Evolutionary conservation across 1,139 yeast species (phyloP), one percentile per base, ranked within the genome.

Genomic region (Lodderomyces orthopsilosis): DNA sequence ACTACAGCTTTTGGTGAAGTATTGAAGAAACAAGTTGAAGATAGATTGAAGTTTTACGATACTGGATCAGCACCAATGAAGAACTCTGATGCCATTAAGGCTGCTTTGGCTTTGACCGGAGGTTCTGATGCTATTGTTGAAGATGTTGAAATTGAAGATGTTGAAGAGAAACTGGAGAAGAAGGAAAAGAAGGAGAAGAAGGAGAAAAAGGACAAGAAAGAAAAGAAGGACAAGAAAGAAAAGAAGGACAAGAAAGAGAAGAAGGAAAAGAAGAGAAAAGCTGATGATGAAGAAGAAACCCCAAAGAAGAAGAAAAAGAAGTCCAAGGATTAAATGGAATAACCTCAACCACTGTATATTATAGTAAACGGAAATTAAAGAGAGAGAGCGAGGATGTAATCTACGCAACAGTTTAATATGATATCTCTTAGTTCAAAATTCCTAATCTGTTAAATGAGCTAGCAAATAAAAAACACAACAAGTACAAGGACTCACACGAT

Each of bases 61-160:
- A 85, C 96, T 47, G 98, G 98, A 63, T 85, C 87, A 59, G 83
- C 98, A 45, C 96, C 98, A 61, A 87, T 91, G 83, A 93, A 93
- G 79, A 93, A 93, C 66, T 71, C 93, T 37, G 95, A 89, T 56
- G 98, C 98, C 53, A 87, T 93, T 72, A 80, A 85, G 63, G 88
- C 85, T 68, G 97, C 97, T 50, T 78, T 90, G 70, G 83, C 85
- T 48, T 76, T 86, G 61, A 70, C 70, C 49, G 37, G 41, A 13
- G 21, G 45, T 28, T 57, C 48, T 27, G 54, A 44, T 33, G 59
- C 47, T 37, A 60, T 63, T 66, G 57, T 66, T 63, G 54, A 66
- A 77, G 63, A 76, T 79, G 74, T 75, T 32, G 60, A 64, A 66
- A 56, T 66, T 63, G 54, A 66, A 65, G 66, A 70, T 75, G 52